phyloP scores from a whole-genome alignment of 805 yeast genomes.

The Saturnispora galanensis region DNA sequence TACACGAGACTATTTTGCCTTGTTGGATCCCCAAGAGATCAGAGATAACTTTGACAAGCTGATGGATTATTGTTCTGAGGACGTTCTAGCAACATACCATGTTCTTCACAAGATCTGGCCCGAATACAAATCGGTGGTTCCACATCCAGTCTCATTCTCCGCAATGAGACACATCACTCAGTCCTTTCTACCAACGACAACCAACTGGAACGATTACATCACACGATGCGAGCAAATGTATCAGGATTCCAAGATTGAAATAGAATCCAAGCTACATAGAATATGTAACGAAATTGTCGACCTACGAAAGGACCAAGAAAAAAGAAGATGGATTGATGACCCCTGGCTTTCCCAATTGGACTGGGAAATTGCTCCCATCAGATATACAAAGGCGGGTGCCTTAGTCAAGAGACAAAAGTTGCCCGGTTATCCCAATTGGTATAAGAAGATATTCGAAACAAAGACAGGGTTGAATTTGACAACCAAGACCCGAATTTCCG shows the following conservation, averaged over 20 bases:
- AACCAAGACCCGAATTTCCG: slow-evolving; percentile 64
- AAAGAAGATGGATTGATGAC: slow-evolving; percentile 41
- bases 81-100: slow-evolving; percentile 64
- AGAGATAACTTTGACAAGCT: slow-evolving; percentile 47
- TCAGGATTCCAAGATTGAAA: slow-evolving; percentile 44
- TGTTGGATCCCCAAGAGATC: slow-evolving; percentile 44
- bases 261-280: slow-evolving; percentile 46
- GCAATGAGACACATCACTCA: slow-evolving; percentile 69
- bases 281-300: slow-evolving; percentile 53
- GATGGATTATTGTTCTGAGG: slow-evolving; percentile 76
- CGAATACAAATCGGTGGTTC: slow-evolving; percentile 52
- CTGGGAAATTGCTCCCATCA: slow-evolving; percentile 62
- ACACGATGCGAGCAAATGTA: slow-evolving; percentile 57
- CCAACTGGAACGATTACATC: slow-evolving; percentile 66
- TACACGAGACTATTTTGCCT: slow-evolving; percentile 53
- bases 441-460: slow-evolving; percentile 43
- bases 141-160: slow-evolving; percentile 92
- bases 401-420: slow-evolving; percentile 66
- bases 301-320: slow-evolving; percentile 25
- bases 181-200: slow-evolving; percentile 68
- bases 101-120: slow-evolving; percentile 68
- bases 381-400: slow-evolving; percentile 56
- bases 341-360: slow-evolving; percentile 89
- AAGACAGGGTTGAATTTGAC: slow-evolving; percentile 41
- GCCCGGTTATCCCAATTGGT: slow-evolving; percentile 95